Evolutionary conservation across 2,329 filamentous ascomycete genomes (phyloP).

Genomic region (Colletotrichum sp.): DNA sequence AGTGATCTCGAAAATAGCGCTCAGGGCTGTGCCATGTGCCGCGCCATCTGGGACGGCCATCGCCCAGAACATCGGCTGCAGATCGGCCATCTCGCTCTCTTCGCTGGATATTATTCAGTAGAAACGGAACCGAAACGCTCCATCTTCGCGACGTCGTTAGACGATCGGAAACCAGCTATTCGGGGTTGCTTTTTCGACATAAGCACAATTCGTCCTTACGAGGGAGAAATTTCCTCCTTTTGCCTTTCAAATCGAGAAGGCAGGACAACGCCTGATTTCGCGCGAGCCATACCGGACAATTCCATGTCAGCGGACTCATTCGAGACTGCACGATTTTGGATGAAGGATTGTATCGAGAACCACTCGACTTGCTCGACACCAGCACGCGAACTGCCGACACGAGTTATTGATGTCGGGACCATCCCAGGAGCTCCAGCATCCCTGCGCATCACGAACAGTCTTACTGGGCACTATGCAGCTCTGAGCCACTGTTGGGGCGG

Average conservation of each 20-base stretch:
- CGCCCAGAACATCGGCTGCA: rapidly evolving
- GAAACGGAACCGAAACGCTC: background rate
- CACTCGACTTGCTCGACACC: background rate
- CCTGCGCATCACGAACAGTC: rapidly evolving
- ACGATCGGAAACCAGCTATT: too few relatives aligned
- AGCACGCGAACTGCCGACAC: background rate
- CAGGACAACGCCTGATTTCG: background rate
- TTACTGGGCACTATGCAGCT: background rate
- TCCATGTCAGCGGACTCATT: background rate
- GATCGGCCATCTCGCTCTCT: rapidly evolving
- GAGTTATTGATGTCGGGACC: background rate
- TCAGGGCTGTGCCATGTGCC: background rate
- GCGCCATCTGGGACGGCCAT: background rate
- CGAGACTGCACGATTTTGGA: background rate
- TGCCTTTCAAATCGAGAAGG: background rate
- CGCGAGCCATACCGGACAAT: background rate
- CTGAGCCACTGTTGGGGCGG: background rate
- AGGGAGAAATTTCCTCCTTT: background rate
- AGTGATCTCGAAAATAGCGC: background rate
- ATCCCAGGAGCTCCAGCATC: rapidly evolving
- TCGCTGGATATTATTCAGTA: background rate
- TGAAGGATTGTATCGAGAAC: background rate
- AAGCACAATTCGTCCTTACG: background rate
- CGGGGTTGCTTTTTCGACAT: background rate
- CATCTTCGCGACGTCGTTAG: rapidly evolving